A percentile compares a stretch with the other conserved stretches of the same genome.
Evolutionary conservation across 331 rosid species (phyloP).

Genomic region (Pyracantha coccinea): DNA sequence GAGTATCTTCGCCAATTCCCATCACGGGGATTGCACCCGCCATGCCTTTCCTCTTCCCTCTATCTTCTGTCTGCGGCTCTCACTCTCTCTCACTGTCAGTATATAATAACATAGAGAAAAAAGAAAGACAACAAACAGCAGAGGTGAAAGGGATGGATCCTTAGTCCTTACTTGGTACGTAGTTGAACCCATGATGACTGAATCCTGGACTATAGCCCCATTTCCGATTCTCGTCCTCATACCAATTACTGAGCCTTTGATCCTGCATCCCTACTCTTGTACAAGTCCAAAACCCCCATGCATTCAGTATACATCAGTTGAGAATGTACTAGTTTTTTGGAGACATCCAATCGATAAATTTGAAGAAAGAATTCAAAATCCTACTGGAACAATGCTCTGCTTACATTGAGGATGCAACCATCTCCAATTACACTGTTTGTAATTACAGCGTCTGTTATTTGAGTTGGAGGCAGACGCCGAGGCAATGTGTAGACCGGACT

Average conservation of each 20-base stretch:
- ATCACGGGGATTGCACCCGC: conserved; percentile 10
- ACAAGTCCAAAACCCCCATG: neutral
- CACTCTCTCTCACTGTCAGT: neutral
- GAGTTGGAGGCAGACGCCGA: conserved; percentile 29
- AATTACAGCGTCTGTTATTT: conserved; percentile 16
- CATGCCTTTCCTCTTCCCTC: neutral
- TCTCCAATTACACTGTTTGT: conserved; percentile 34
- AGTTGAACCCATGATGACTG: conserved; percentile 29
- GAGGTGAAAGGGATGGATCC: neutral
- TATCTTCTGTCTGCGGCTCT: conserved; percentile 1
- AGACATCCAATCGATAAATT: neutral
- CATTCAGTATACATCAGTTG: neutral
- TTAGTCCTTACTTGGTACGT: conserved; percentile 6
- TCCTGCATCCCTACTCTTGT: conserved; percentile 31
- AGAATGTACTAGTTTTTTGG: neutral
- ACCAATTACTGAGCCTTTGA: conserved; percentile 29
- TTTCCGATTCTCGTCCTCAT: conserved; percentile 24
- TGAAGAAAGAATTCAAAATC: neutral
- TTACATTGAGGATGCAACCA: conserved; percentile 35
- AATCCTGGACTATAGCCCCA: conserved; percentile 25
- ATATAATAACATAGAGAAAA: neutral
- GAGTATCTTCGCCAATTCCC: conserved; percentile 30
- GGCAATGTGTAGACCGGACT: conserved; percentile 25
- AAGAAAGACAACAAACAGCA: neutral
- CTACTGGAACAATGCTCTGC: neutral